Evolutionary conservation across 2,329 filamentous ascomycete genomes (phyloP), one percentile per base, ranked within the genome.

Genomic region (Cordyceps sp.): DNA sequence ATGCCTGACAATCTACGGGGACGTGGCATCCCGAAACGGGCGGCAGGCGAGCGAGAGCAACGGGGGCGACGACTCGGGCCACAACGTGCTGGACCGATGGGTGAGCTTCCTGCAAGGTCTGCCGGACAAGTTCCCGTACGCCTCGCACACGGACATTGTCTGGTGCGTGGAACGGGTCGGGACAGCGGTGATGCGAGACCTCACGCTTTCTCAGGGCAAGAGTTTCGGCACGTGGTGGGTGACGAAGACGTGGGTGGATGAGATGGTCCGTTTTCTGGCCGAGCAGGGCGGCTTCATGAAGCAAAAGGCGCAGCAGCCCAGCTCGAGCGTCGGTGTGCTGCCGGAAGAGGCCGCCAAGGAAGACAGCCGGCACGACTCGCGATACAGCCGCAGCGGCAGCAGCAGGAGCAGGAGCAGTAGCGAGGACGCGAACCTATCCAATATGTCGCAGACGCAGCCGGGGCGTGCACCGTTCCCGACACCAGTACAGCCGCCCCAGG

Each of bases 191-290:
- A 73, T 90, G 60, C 69, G 83, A 33, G 84, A 92, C 44, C 69
- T 92, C 35, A 90, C 82, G 1, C 74, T 90, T 31, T 66, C 73
- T 26, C 76, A 80, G 40, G 80, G 78, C 14, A 73, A 77, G 47
- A 86, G 79, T 46, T 92, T 88, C 47, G 78, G 81, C n/a, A 77
- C 80, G 6, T 92, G 84, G 84, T 90, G 82, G 82, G 81, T 94
- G 36, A 85, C 85, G 4, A 93, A 94, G 52, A 86, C 88, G 36
- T 96, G 88, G 66, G 71, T 94, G 32, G 86, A 94, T 47, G 88
- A 96, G 57, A 92, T 93, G 82, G 73, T 85, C 31, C 68, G 79
- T 35, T 94, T 92, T 67, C 64, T 93, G 42, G 84, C 83, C 1
- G 84, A 92, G 45, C 77, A 86, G 44, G 88, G 86, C 31, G 88